These are phyloP conservation scores for Stephania cephalantha DNA, from an alignment of 164 flowering plant genomes.

Conservation along the genomic window DNA sequence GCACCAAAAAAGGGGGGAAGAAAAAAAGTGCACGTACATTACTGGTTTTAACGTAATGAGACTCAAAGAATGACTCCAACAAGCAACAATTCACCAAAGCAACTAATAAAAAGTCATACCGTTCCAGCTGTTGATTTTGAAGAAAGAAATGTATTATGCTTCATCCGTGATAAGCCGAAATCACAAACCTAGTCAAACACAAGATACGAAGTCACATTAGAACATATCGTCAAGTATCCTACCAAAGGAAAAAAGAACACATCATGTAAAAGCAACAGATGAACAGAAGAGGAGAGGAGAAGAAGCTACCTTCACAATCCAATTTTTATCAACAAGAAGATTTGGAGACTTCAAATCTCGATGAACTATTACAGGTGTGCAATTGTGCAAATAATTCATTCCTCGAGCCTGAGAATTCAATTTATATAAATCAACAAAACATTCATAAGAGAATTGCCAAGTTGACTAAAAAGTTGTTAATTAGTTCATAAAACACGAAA, in stretches of 20 bases:
- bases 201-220: not conserved
- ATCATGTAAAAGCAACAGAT: conserved; percentile 2
- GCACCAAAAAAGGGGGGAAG: not conserved
- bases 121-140: conserved; percentile 95
- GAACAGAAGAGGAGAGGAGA: not conserved
- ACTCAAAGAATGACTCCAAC: not conserved
- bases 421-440: conserved; percentile 11
- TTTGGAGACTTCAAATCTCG: conserved; percentile 97
- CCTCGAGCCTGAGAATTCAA: conserved; percentile 73
- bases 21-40: not conserved
- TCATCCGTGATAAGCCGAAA: conserved; percentile 89
- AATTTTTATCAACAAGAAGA: conserved; percentile 94
- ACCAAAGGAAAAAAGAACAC: not conserved
- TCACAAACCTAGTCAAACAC: conserved; percentile 64
- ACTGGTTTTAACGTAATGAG: not conserved
- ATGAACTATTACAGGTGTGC: conserved; percentile 81
- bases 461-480: conserved; percentile 6
- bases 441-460: conserved; percentile 10
- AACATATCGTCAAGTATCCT: not conserved
- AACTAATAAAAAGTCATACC: conserved; percentile 33
- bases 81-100: not conserved
- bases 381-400: conserved; percentile 91
- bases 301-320: conserved; percentile 83
- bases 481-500: conserved; percentile 7
- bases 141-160: conserved; percentile 82